Conservation (phyloP, 2,329 filamentous ascomycete species). For the Sporothrix pseudoabietina region DNA sequence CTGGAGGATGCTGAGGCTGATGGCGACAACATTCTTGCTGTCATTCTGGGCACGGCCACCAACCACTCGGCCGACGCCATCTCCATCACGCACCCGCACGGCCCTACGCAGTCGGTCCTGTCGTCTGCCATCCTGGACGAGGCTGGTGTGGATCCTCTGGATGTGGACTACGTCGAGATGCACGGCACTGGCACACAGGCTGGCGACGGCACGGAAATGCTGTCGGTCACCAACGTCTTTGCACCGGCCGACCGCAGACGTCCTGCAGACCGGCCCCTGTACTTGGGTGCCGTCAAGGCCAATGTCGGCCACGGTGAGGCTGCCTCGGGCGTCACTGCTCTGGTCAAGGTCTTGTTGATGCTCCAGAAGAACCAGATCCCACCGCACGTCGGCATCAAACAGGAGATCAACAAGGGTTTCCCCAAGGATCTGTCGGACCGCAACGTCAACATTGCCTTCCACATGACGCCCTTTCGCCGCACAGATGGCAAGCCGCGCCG, state of each 20-base stretch:
- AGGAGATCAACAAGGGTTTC: slow-evolving; percentile 61
- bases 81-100: slow-evolving; percentile 83
- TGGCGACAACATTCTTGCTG: slow-evolving; percentile 74
- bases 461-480: slow-evolving; percentile 55
- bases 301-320: slow-evolving; percentile 66
- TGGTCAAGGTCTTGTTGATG: slow-evolving; percentile 68
- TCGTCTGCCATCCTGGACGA: slow-evolving; percentile 71
- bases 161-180: slow-evolving; percentile 85
- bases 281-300: slow-evolving; percentile 64
- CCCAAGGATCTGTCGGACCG: slow-evolving; percentile 59
- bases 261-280: slow-evolving; percentile 55
- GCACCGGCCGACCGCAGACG: slow-evolving; percentile 52
- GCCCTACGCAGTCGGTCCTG: slow-evolving; percentile 70
- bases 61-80: slow-evolving; percentile 82
- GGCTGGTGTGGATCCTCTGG: slow-evolving; percentile 72
- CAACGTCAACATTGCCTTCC: slow-evolving; percentile 60
- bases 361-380: slow-evolving; percentile 64
- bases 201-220: slow-evolving; percentile 81
- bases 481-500: slow-evolving; percentile 51
- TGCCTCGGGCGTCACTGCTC: slow-evolving; percentile 62
- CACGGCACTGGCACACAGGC: slow-evolving; percentile 87
- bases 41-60: slow-evolving; percentile 73
- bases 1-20: slow-evolving; percentile 76
- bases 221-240: slow-evolving; percentile 65
- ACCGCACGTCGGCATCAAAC: slow-evolving; percentile 69